Conservation (phyloP, 2,329 filamentous ascomycete genomes). For the Claviceps pusilla region DNA sequence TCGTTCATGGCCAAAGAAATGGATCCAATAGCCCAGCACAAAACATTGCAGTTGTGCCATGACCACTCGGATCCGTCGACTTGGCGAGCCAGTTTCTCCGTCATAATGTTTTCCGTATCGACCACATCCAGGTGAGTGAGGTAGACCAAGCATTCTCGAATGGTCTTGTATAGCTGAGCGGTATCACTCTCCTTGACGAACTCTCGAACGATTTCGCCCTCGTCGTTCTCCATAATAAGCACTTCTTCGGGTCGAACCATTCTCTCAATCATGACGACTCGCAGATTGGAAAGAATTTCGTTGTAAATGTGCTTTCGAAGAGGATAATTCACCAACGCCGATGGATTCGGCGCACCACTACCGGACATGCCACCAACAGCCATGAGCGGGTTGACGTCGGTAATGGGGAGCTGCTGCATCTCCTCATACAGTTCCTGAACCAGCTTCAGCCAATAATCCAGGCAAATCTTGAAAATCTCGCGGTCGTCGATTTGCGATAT, state of each 20-base stretch:
- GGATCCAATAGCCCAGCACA: constrained; percentile 98
- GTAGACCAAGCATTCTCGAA: constrained; percentile 90
- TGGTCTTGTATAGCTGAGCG: constrained; percentile 98
- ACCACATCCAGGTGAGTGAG: constrained; percentile 93
- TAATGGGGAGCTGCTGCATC: constrained; percentile 91
- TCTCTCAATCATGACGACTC: constrained; percentile 98
- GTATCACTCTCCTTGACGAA: constrained; percentile 99
- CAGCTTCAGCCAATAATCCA: constrained; percentile 98
- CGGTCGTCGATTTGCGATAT: constrained; percentile 98
- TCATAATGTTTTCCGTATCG: constrained; percentile 98
- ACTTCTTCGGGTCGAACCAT: constrained; percentile 99
- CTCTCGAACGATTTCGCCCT: constrained; percentile 95
- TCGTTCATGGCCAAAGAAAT: constrained; percentile 99
- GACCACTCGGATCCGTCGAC: constrained; percentile 96
- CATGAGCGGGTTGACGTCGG: constrained; percentile 79
- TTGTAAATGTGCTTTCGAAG: constrained; percentile 96
- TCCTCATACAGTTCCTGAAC: constrained; percentile 97
- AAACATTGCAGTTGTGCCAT: constrained; percentile 98
- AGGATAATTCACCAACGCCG: constrained; percentile 74
- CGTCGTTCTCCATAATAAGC: constrained; percentile 96
- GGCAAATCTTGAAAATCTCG: constrained; percentile 97
- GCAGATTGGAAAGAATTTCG: constrained; percentile 82
- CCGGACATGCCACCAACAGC: constrained; percentile 61
- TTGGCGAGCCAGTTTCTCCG: constrained; percentile 88
- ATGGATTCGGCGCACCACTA: constrained; percentile 72